Percentiles rank a stretch among this genome's conserved stretches.
Conservation (phyloP, 2,329 filamentous ascomycete genomes). For the Aspergillus tanneri region DNA sequence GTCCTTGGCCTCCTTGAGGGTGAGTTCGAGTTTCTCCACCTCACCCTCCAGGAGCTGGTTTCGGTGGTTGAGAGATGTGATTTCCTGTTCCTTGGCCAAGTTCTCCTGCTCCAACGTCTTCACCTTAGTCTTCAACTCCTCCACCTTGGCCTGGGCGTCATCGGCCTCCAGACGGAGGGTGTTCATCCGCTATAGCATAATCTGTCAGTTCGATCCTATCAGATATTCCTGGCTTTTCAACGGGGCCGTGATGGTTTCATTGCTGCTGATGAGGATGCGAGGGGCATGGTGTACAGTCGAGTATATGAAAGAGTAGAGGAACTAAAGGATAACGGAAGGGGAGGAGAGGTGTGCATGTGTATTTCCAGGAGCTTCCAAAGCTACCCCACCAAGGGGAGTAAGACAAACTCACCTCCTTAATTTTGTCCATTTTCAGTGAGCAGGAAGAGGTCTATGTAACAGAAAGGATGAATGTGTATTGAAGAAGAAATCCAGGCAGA, state of each 20-base stretch:
- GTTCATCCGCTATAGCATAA: conserved; percentile 75
- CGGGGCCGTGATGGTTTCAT: too few species aligned
- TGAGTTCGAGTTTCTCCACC: conserved; percentile 85
- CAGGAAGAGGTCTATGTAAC: conserved; percentile 25
- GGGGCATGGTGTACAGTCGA: background rate
- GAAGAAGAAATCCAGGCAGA: conserved; percentile 20
- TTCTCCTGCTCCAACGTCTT: conserved; percentile 94
- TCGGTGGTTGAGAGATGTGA: conserved; percentile 93
- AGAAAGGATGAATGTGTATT: conserved; percentile 25
- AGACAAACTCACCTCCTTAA: conserved; percentile 72
- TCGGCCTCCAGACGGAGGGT: conserved; percentile 92
- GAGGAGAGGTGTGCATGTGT: conserved; percentile 22
- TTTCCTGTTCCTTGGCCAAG: conserved; percentile 94
- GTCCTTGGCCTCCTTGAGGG: conserved; percentile 84
- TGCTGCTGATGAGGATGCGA: background rate
- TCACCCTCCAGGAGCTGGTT: conserved; percentile 86
- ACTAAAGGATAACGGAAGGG: conserved; percentile 7
- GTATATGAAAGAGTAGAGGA: background rate
- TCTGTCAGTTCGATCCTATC: conserved; percentile 20
- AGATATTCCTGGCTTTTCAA: conserved; percentile 4
- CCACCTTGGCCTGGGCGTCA: conserved; percentile 73
- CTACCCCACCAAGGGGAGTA: conserved; percentile 42
- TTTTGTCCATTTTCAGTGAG: conserved; percentile 68
- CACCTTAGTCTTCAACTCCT: conserved; percentile 83
- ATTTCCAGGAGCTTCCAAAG: conserved; percentile 30